Conservation (phyloP, 176 grass and related monocot species). For the Aegilops sharonensis region DNA sequence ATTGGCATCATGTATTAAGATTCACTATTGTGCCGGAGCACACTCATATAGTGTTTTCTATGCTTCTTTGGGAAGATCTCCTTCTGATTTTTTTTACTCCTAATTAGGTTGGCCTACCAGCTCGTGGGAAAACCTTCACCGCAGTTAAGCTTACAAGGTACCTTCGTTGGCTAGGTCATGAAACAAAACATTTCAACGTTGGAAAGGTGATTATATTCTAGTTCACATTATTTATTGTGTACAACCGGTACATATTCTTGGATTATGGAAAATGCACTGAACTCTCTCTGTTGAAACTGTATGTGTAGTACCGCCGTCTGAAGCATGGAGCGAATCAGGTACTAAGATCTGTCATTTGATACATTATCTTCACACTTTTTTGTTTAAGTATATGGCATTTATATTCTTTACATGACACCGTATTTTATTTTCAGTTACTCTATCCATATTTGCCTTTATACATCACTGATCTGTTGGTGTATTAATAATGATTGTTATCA, state of each 20-base stretch:
- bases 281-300: slow-evolving; percentile 30
- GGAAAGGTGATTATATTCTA: slow-evolving; percentile 78
- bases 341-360: slow-evolving; percentile 27
- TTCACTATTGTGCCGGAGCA: not conserved
- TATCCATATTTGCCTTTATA: slow-evolving; percentile 6
- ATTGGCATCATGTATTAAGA: slow-evolving; percentile 4
- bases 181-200: slow-evolving; percentile 99
- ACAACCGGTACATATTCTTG: slow-evolving; percentile 18
- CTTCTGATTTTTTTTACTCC: slow-evolving; percentile 26
- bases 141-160: slow-evolving; percentile 98
- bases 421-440: slow-evolving; percentile 6
- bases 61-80: slow-evolving; percentile 27
- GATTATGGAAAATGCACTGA: slow-evolving; percentile 29
- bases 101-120: slow-evolving; percentile 88
- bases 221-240: slow-evolving; percentile 10
- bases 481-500: slow-evolving; percentile 7
- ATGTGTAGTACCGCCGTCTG: slow-evolving; percentile 89
- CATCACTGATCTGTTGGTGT: not conserved
- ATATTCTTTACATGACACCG: slow-evolving; percentile 9
- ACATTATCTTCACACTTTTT: not conserved
- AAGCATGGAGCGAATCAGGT: slow-evolving; percentile 98
- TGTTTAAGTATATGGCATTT: not conserved
- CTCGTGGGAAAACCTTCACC: slow-evolving; percentile 97
- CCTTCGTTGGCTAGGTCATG: slow-evolving; percentile 95
- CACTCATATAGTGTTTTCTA: slow-evolving; percentile 14